Evolutionary conservation across 768 basidiomycete species (phyloP).

Genomic region (Pisolithus microcarpus): DNA sequence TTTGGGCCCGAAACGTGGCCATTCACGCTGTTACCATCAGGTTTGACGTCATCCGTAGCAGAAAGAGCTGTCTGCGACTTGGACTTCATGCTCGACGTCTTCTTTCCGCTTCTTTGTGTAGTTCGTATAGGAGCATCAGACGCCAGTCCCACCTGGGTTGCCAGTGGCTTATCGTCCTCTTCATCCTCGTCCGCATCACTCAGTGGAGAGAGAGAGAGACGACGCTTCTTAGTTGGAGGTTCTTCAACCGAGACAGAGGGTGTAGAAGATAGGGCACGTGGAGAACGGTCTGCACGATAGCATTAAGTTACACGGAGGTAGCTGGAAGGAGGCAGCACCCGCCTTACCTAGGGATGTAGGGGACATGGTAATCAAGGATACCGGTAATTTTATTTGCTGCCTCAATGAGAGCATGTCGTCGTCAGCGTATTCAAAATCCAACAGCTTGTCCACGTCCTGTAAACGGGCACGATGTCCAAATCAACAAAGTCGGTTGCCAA

Average conservation of each 20-base stretch:
- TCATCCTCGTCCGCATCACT: conserved; percentile 37
- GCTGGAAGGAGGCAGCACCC: not conserved
- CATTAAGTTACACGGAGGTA: conserved; percentile 1
- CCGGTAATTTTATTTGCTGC: conserved; percentile 57
- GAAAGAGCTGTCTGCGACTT: conserved; percentile 51
- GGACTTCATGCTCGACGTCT: conserved; percentile 48
- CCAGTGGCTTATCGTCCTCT: conserved; percentile 55
- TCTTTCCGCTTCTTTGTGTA: conserved; percentile 46
- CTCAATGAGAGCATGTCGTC: conserved; percentile 62
- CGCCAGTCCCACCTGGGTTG: conserved; percentile 35
- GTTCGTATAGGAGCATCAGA: conserved; percentile 25
- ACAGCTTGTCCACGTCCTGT: conserved; percentile 69
- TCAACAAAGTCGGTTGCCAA: conserved; percentile 14
- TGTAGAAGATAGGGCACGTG: conserved; percentile 14
- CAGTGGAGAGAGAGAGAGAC: conserved; percentile 51
- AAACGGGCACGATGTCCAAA: conserved; percentile 8
- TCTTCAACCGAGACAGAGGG: conserved; percentile 43
- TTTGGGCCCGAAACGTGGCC: conserved; percentile 44
- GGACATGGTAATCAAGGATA: conserved; percentile 43
- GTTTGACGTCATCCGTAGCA: conserved; percentile 31
- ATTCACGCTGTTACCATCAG: conserved; percentile 34
- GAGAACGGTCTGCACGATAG: conserved; percentile 18
- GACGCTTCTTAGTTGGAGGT: conserved; percentile 45
- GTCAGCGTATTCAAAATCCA: conserved; percentile 76
- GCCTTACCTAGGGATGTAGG: conserved; percentile 49